Evolutionary conservation across 2,329 filamentous ascomycete species (phyloP).

Genomic region (Bipolaris victoriae): DNA sequence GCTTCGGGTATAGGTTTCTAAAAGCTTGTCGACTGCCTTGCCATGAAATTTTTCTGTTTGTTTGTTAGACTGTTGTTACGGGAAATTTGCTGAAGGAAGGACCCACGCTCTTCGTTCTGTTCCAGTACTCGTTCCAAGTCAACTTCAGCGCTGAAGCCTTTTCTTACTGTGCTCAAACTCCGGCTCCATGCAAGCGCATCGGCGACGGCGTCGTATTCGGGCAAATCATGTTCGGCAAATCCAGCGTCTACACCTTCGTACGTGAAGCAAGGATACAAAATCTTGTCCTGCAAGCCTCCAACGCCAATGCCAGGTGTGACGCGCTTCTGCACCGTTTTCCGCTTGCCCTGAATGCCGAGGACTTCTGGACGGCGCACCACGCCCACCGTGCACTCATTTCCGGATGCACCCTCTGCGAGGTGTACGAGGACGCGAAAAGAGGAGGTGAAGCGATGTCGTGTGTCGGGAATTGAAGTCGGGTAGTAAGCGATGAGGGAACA

Average conservation of each 20-base stretch:
- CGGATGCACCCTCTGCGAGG: conserved; percentile 53
- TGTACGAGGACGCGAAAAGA: conserved; percentile 62
- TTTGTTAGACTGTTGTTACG: conserved; percentile 8
- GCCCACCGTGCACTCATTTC: conserved; percentile 53
- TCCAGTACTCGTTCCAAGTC: conserved; percentile 56
- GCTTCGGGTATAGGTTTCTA: conserved; percentile 46
- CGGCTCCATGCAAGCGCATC: conserved; percentile 73
- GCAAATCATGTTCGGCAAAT: conserved; percentile 73
- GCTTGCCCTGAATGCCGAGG: conserved; percentile 60
- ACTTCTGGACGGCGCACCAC: conserved; percentile 58
- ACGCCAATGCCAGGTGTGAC: conserved; percentile 60
- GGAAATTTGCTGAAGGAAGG: neutral
- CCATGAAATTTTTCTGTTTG: conserved; percentile 45
- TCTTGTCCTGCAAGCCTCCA: conserved; percentile 52
- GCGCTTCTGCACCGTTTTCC: conserved; percentile 55
- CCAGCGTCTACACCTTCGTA: conserved; percentile 65
- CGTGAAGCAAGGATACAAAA: conserved; percentile 57
- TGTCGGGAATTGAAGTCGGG: conserved; percentile 62
- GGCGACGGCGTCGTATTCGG: conserved; percentile 69
- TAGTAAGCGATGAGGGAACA: conserved; percentile 69
- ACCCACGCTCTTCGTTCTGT: conserved; percentile 47
- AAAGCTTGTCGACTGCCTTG: conserved; percentile 45
- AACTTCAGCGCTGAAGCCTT: conserved; percentile 62
- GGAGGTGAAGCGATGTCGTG: conserved; percentile 53
- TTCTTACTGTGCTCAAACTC: conserved; percentile 64